Base-by-base conservation (phyloP, 2,329 filamentous ascomycete species). In the Aspergillus fischeri region DNA sequence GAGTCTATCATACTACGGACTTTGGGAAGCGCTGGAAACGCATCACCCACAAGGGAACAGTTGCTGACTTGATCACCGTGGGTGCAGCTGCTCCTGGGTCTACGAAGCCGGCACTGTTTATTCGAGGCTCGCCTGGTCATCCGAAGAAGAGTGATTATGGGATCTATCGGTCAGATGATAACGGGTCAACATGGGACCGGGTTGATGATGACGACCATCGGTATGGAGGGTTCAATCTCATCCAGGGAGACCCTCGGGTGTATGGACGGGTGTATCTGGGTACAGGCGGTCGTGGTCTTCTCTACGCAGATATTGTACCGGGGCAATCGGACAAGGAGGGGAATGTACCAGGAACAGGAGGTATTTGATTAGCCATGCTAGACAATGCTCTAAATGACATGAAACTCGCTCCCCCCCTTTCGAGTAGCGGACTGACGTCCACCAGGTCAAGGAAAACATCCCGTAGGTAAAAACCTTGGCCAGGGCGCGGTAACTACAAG, bases 211-310 rank as follows among this genome's bases (percentile, higher is more conserved):
- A 61, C 17, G 10, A 51, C 8, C 59, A 61, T 51, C 57, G 55
- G 11, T 61, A 61, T 48, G 59, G 59, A 24, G 59, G 57, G 7
- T 35, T 61, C 38, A 48, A 48, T 14, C 53, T 59, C 27, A 57
- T 61, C 38, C 59, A 61, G 47, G 59, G 57, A 5, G 59, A 61
- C 29, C 59, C 59, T 53, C 57, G 57, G 3, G 57, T 61, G 28
- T 59, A 61, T 29, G 59, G 59, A 11, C 59, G 59, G 24, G 59
- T 61, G n/a, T 61, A 61, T 47, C 51, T 59, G 25, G 59, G 59
- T 5, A 61, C 57, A 5, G 59, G 59, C 7, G 59, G 57, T 1
- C 59, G 57, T 14, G 59, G 57, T 17, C 57, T 56, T 28, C 32
- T 60, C 11, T 56, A 59, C 29, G 59, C 55, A n/a, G 53, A 55